phyloP scores from a whole-genome alignment of 176 grass and related monocot species.

The Coix lacrymajobi region DNA sequence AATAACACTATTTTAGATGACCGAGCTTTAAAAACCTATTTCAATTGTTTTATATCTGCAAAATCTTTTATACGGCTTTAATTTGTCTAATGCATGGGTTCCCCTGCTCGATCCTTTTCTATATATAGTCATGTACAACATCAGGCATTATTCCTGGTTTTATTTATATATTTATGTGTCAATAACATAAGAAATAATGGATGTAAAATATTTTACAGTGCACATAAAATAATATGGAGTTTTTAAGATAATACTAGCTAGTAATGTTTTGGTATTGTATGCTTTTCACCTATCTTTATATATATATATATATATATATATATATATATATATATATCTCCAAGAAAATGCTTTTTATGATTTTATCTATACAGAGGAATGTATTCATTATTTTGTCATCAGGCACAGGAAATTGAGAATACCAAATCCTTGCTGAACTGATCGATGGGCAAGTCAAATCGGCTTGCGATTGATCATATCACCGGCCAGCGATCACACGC shows the following conservation, averaged over 20 bases:
- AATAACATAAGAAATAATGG: neutral
- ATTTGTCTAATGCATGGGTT: neutral
- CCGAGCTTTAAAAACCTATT: too few relatives aligned
- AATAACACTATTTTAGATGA: too few relatives aligned
- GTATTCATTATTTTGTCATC: neutral
- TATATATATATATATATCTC: neutral
- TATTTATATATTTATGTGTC: neutral
- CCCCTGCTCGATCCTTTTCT: neutral
- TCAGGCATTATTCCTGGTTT: neutral
- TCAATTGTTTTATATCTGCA: too few relatives aligned
- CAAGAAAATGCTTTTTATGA: neutral
- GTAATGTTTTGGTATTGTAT: neutral
- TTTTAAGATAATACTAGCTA: neutral
- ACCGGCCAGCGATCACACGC: neutral
- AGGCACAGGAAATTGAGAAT: neutral
- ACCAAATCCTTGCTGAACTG: neutral
- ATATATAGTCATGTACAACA: neutral
- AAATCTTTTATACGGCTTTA: neutral
- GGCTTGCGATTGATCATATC: neutral
- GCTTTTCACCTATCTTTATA: neutral
- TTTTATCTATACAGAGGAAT: neutral
- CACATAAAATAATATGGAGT: neutral
- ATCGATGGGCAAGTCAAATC: neutral
- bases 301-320: neutral
- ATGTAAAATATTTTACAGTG: neutral